Evolutionary conservation across 768 basidiomycete genomes (phyloP).

Genomic region (Suillus subalutaceus): DNA sequence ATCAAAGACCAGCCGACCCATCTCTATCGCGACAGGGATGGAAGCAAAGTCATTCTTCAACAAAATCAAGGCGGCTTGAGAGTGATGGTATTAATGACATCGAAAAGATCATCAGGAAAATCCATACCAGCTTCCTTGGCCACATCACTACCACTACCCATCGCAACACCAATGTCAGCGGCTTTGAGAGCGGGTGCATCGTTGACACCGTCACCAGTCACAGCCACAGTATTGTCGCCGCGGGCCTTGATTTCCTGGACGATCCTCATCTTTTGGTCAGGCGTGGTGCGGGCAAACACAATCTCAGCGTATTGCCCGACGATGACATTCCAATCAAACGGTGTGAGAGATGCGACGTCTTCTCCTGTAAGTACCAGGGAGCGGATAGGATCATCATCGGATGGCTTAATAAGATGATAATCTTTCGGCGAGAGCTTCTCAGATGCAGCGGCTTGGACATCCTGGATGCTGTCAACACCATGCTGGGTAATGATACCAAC

Average conservation of each 20-base stretch:
- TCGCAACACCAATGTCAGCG: conserved; percentile 50
- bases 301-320: conserved; percentile 37
- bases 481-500: conserved; percentile 41
- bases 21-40: conserved; percentile 51
- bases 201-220: conserved; percentile 52
- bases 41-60: conserved; percentile 55
- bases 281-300: conserved; percentile 51
- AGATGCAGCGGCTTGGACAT: conserved; percentile 22
- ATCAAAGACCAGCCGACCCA: conserved; percentile 54
- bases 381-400: conserved; percentile 35
- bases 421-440: conserved; percentile 18
- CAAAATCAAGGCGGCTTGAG: conserved; percentile 41
- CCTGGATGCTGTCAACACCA: conserved; percentile 28
- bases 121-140: conserved; percentile 50
- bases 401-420: conserved; percentile 28
- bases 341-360: conserved; percentile 33
- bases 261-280: conserved; percentile 53
- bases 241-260: conserved; percentile 48
- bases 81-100: background rate
- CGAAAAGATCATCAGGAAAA: conserved; percentile 18
- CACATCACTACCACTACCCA: conserved; percentile 42
- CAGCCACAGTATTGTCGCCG: conserved; percentile 45
- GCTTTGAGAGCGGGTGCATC: conserved; percentile 46
- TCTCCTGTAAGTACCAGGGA: conserved; percentile 42
- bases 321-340: conserved; percentile 36